Percentiles rank a stretch among this genome's conserved stretches.
Conservation (phyloP, 805 yeast species). For the Wickerhamiella cacticola region DNA sequence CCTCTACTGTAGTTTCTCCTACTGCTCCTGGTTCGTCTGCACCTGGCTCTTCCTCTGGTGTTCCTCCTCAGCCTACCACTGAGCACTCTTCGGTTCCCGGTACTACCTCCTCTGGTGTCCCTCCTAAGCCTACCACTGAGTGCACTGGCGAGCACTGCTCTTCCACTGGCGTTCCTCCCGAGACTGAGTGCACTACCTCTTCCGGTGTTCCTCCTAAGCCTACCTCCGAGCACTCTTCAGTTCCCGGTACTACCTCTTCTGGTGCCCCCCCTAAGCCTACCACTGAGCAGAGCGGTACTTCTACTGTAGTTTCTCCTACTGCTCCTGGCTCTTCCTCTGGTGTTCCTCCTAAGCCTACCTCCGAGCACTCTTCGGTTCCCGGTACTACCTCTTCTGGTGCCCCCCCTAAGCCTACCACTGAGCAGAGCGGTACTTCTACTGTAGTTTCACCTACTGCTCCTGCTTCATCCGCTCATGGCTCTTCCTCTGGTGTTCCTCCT, state of each 20-base stretch:
- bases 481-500: background rate
- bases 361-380: background rate
- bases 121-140: background rate
- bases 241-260: background rate
- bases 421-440: background rate
- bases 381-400: background rate
- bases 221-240: background rate
- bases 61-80: background rate
- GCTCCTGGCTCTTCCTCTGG: no score
- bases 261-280: background rate
- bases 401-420: background rate
- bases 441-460: background rate
- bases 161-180: background rate
- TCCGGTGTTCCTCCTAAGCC: background rate
- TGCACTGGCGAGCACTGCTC: background rate
- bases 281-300: no score
- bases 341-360: background rate
- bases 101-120: background rate
- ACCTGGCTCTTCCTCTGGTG: background rate
- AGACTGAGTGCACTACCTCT: background rate
- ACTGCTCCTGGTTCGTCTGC: background rate
- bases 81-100: background rate
- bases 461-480: no score
- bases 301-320: no score
- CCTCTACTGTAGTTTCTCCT: background rate